A percentile compares a stretch with the other conserved stretches of the same genome.
Evolutionary conservation across 2,329 filamentous ascomycete genomes (phyloP).

Genomic region (Exophiala mesophila): DNA sequence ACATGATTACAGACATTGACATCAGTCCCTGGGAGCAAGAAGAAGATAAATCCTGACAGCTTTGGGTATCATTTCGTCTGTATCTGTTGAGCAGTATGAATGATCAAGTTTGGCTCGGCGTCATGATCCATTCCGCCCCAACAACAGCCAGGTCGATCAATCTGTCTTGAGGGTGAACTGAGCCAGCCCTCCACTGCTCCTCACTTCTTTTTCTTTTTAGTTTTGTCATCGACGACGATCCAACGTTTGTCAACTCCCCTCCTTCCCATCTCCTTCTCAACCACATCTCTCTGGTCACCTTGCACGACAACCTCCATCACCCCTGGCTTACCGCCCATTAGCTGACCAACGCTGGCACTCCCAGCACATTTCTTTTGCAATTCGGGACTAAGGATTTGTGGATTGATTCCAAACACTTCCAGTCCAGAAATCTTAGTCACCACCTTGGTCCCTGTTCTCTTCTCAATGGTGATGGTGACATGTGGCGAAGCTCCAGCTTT

Average conservation of each 20-base stretch:
- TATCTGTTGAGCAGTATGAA: too few species aligned
- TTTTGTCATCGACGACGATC: slow-evolving; percentile 64
- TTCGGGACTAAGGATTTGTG: slow-evolving; percentile 59
- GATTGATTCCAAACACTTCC: slow-evolving; percentile 58
- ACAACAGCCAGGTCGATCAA: too few species aligned
- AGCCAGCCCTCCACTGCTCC: too few species aligned
- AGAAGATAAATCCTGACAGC: too few species aligned
- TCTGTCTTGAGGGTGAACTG: too few species aligned
- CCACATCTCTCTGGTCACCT: slow-evolving; percentile 58
- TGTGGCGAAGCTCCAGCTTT: slow-evolving; percentile 59
- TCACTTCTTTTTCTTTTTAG: slow-evolving; percentile 53
- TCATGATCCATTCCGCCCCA: too few species aligned
- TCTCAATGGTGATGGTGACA: slow-evolving; percentile 56
- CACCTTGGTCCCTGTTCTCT: slow-evolving; percentile 61
- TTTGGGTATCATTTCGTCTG: too few species aligned
- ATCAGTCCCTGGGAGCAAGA: too few species aligned
- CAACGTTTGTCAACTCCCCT: slow-evolving; percentile 56
- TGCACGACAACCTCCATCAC: slow-evolving; percentile 65
- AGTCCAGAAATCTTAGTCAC: slow-evolving; percentile 59
- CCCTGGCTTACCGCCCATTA: slow-evolving; percentile 58
- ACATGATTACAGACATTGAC: too few species aligned
- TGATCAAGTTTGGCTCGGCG: too few species aligned
- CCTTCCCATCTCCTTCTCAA: slow-evolving; percentile 55
- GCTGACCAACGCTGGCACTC: slow-evolving; percentile 59
- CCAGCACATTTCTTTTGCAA: slow-evolving; percentile 63